Base-by-base conservation (phyloP, 306 rosid genomes). In the Cucurbita argyrosperma region DNA sequence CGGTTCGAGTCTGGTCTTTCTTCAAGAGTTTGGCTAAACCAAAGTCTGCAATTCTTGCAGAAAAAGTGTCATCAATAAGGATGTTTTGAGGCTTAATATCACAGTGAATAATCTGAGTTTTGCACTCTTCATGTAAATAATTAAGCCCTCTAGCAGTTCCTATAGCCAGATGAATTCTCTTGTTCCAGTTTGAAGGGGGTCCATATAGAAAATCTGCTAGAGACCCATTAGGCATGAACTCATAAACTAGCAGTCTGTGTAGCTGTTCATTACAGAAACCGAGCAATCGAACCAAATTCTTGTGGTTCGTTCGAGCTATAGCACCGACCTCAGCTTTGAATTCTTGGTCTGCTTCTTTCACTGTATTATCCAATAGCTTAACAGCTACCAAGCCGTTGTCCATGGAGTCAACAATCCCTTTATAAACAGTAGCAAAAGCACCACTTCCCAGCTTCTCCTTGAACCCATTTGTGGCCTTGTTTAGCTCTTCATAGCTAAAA, bases 271-370 rank as follows among this genome's bases (percentile, higher is more conserved):
- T 71, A 18, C 83, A 76, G 19, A 60, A 71, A n/a, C 83, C 80
- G 12, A 52, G 66, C 61, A 80, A 40, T 7, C 50, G 46, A 42
- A 71, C 79, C 30, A 80, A 63, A 15, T 80, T 80, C 26, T 39
- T 72, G 62, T 82, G 88, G 69, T 82, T 80, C n/a, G 84, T 80
- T 40, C 75, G 59, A 5, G 80, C 82, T 1, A 82, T 82, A 5
- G 62, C 59, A 1, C 75, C 75, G 58, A 79, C 80, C 56, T 82
- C 84, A 18, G 81, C 78, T 49, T 77, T 79, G 62, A 85, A 82
- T 52, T 85, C 86, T 10, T 62, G 68, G 16, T 83, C 87, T 11
- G 80, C 82, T 69, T 84, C 88, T 35, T 64, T 49, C 4, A 75
- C 75, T 35, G 76, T 30, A 38, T 76, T 73, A 0, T 83, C 84